Conservation (phyloP, 139 green algal species). For the Coelastrella sp. region DNA sequence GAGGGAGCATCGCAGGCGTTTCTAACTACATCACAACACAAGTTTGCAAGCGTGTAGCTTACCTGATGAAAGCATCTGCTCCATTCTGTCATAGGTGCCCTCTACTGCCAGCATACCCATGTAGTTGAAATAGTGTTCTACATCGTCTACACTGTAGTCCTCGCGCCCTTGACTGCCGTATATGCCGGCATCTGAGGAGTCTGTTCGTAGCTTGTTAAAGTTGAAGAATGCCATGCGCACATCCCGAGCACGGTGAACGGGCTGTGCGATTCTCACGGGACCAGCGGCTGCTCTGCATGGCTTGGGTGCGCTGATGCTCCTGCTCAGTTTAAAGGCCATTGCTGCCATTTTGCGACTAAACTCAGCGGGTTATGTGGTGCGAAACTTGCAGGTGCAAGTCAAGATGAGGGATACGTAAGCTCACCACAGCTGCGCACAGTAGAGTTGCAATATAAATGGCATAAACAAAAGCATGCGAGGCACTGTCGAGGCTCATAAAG, state of each 20-base stretch:
- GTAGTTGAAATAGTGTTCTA: slow-evolving; percentile 99
- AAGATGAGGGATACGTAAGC: no score
- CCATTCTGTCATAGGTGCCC: slow-evolving; percentile 91
- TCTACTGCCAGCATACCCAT: slow-evolving; percentile 95
- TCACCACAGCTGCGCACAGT: no score
- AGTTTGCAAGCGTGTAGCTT: background rate
- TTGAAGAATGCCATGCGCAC: slow-evolving; percentile 74
- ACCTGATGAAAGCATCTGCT: slow-evolving; percentile 73
- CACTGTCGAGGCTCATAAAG: background rate
- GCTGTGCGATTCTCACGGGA: background rate
- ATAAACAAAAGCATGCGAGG: background rate
- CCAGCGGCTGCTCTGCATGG: background rate
- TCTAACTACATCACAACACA: no score
- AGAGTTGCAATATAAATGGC: no score
- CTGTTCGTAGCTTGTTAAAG: slow-evolving; percentile 74
- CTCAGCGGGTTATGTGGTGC: no score
- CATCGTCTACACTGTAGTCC: slow-evolving; percentile 83
- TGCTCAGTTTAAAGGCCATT: background rate
- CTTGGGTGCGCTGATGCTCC: background rate
- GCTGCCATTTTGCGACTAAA: background rate
- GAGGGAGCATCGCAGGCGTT: no score
- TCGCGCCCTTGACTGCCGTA: slow-evolving; percentile 71
- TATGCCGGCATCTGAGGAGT: slow-evolving; percentile 63
- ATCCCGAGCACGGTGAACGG: slow-evolving; percentile 17
- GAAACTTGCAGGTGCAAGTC: no score